Evolutionary conservation across 177 flowering plant species (phyloP).

Genomic region (Vitis hybrid): DNA sequence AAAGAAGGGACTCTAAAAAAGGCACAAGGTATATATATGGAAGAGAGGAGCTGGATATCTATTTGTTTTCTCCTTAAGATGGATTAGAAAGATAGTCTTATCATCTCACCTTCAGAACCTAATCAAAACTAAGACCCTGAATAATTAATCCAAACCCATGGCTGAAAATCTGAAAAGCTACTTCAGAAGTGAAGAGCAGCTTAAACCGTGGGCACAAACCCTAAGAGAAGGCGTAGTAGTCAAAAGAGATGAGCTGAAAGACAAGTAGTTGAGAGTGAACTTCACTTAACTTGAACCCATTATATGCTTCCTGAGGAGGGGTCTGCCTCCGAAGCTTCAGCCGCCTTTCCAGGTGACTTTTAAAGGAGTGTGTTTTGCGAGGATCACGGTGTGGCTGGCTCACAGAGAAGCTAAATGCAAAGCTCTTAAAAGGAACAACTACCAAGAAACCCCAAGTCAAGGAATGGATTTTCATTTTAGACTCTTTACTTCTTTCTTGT

Average conservation of each 20-base stretch:
- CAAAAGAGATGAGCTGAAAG: not conserved
- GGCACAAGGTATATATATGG: too few relatives aligned
- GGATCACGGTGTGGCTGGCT: slow-evolving; percentile 27
- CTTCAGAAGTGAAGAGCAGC: not conserved
- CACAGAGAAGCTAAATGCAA: slow-evolving; percentile 14
- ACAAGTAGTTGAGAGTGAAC: slow-evolving; percentile 8
- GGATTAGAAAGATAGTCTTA: too few relatives aligned
- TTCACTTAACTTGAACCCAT: slow-evolving; percentile 39
- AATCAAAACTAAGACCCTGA: not conserved
- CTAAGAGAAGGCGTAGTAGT: not conserved
- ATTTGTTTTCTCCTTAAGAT: too few relatives aligned
- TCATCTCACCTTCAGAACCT: too few relatives aligned
- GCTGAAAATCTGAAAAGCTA: not conserved
- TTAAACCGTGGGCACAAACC: not conserved
- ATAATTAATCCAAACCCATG: not conserved
- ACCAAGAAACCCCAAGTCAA: slow-evolving; percentile 49
- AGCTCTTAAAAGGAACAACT: slow-evolving; percentile 26
- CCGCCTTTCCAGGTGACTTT: slow-evolving; percentile 76
- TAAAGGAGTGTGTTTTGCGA: slow-evolving; percentile 33
- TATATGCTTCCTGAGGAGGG: slow-evolving; percentile 66
- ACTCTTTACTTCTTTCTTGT: slow-evolving; percentile 23
- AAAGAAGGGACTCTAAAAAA: too few relatives aligned
- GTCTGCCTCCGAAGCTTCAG: slow-evolving; percentile 73
- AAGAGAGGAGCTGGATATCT: too few relatives aligned
- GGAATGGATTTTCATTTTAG: slow-evolving; percentile 20